A percentile compares a stretch with the other conserved stretches of the same genome.
phyloP scores from a whole-genome alignment of 176 grass and related monocot genomes.

The Oryza meridionalis region DNA sequence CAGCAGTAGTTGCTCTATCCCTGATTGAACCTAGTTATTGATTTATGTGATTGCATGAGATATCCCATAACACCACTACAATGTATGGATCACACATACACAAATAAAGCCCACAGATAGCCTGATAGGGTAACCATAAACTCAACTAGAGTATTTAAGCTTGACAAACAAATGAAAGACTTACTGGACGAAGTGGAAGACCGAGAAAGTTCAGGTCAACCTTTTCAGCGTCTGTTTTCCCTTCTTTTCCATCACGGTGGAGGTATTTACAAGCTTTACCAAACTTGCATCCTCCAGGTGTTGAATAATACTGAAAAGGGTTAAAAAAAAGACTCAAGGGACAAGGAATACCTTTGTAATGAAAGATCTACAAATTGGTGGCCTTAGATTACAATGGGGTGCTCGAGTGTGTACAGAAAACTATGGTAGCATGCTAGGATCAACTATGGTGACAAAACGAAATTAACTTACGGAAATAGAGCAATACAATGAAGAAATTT shows the following conservation, averaged over 20 bases:
- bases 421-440: not conserved
- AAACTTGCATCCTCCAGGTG: slow-evolving; percentile 86
- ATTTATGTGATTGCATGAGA: not conserved
- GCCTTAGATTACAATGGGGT: not conserved
- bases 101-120: slow-evolving; percentile 2
- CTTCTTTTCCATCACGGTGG: slow-evolving; percentile 59
- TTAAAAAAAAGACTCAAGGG: slow-evolving; percentile 24
- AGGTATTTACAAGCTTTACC: slow-evolving; percentile 82
- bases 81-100: slow-evolving; percentile 8
- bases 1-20: not conserved
- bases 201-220: slow-evolving; percentile 88
- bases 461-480: not conserved
- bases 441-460: not conserved
- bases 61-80: not conserved
- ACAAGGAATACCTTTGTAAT: not conserved
- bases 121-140: not conserved
- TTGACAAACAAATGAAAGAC: slow-evolving; percentile 39
- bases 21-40: slow-evolving; percentile 5
- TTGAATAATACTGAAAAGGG: slow-evolving; percentile 69
- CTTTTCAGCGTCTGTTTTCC: slow-evolving; percentile 61
- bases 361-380: not conserved
- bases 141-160: slow-evolving; percentile 6
- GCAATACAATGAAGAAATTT: not conserved
- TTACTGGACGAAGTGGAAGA: slow-evolving; percentile 93
- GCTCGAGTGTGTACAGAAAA: not conserved